Percentiles rank a stretch among this genome's conserved stretches.
phyloP scores from a whole-genome alignment of 192 early-diverging fungal genomes.

The Podila epigama region DNA sequence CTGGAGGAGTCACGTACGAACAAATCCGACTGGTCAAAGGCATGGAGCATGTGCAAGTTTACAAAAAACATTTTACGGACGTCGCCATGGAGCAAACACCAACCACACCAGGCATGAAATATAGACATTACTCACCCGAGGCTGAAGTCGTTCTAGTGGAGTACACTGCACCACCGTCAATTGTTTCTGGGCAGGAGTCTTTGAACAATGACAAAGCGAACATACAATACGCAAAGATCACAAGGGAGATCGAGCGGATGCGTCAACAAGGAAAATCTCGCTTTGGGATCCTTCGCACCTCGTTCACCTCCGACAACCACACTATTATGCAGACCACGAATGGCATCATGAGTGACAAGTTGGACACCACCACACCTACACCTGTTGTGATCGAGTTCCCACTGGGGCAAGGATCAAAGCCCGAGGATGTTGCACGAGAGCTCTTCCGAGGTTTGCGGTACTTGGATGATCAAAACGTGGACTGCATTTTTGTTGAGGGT shows the following conservation, averaged over 20 bases:
- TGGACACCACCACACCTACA: slow-evolving; percentile 6
- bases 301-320: slow-evolving; percentile 6
- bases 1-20: slow-evolving; percentile 93
- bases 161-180: not conserved
- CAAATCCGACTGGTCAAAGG: slow-evolving; percentile 64
- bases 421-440: slow-evolving; percentile 75
- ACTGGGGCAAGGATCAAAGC: slow-evolving; percentile 59
- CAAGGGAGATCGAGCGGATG: slow-evolving; percentile 40
- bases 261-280: slow-evolving; percentile 25
- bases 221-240: slow-evolving; percentile 15
- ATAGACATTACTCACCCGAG: slow-evolving; percentile 95
- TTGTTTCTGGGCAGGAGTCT: not conserved
- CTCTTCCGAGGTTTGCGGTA: slow-evolving; percentile 83
- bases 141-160: slow-evolving; percentile 84
- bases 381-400: slow-evolving; percentile 54
- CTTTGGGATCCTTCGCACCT: slow-evolving; percentile 49
- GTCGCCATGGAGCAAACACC: slow-evolving; percentile 76
- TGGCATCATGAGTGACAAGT: too few relatives aligned
- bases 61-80: slow-evolving; percentile 79
- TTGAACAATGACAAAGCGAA: not conserved
- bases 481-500: slow-evolving; percentile 91
- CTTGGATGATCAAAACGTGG: slow-evolving; percentile 73
- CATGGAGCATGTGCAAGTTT: slow-evolving; percentile 76
- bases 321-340: too few relatives aligned
- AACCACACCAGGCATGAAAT: slow-evolving; percentile 99